These are phyloP conservation scores for Erysimum pusillum DNA, from an alignment of 441 rosid species.

Conservation along the genomic window DNA sequence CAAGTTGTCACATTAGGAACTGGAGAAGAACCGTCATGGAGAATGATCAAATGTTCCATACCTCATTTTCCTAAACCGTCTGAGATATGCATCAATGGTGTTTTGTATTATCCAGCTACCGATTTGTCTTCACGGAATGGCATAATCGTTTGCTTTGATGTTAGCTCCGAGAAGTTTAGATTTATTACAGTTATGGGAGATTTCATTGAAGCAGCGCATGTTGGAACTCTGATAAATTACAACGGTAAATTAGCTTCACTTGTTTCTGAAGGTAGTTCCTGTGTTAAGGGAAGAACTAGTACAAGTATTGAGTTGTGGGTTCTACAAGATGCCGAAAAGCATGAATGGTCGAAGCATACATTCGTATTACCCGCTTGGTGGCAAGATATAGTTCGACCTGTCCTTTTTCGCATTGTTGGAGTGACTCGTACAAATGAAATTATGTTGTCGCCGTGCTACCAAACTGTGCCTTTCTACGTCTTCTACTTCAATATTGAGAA, in stretches of 20 bases:
- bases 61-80: background rate
- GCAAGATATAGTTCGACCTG: background rate
- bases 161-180: background rate
- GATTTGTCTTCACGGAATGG: background rate
- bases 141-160: background rate
- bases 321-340: background rate
- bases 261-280: background rate
- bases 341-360: background rate
- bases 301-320: background rate
- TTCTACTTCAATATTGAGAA: background rate
- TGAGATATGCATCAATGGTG: slow-evolving; percentile 6
- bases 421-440: background rate
- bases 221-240: background rate
- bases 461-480: background rate
- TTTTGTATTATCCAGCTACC: background rate
- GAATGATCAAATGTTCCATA: background rate
- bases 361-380: background rate
- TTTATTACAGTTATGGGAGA: background rate
- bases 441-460: background rate
- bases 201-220: background rate
- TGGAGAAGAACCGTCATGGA: background rate
- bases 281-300: background rate
- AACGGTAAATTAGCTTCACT: slow-evolving; percentile 12
- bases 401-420: background rate
- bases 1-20: background rate